These are phyloP conservation scores for Barnettozyma sp. DNA, from an alignment of 805 yeast genomes.

Conservation along the genomic window DNA sequence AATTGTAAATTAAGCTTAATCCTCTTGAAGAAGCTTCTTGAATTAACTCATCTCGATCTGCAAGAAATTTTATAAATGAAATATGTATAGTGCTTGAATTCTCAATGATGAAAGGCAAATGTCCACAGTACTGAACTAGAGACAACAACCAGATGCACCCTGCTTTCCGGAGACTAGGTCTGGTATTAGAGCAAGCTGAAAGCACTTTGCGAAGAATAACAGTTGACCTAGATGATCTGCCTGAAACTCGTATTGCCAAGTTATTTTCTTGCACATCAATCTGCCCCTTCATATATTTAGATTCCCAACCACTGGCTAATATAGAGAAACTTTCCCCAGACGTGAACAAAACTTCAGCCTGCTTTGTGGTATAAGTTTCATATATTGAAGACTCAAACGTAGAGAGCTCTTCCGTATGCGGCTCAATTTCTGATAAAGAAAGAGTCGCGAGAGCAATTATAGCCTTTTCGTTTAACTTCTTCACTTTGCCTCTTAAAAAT, in stretches of 20 bases:
- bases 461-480: constrained; percentile 54
- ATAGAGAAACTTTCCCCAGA: constrained; percentile 80
- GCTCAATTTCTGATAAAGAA: constrained; percentile 31
- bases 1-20: constrained; percentile 70
- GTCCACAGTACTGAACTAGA: constrained; percentile 65
- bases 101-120: constrained; percentile 32
- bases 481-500: constrained; percentile 34
- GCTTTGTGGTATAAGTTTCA: constrained; percentile 58
- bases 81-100: constrained; percentile 58
- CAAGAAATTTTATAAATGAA: constrained; percentile 69
- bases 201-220: constrained; percentile 44
- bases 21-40: constrained; percentile 94
- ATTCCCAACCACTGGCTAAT: constrained; percentile 69
- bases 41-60: constrained; percentile 77
- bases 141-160: constrained; percentile 85
- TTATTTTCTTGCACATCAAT: constrained; percentile 42
- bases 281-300: constrained; percentile 44
- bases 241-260: constrained; percentile 1
- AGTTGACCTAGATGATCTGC: constrained; percentile 13
- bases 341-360: constrained; percentile 67
- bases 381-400: constrained; percentile 36
- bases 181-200: constrained; percentile 49
- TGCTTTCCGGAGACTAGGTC: constrained; percentile 68
- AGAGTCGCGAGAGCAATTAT: constrained; percentile 50
- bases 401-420: constrained; percentile 25